A percentile compares a stretch with the other conserved stretches of the same genome.
Conservation (phyloP, 306 rosid genomes). For the Lithocarpus polystachyus region DNA sequence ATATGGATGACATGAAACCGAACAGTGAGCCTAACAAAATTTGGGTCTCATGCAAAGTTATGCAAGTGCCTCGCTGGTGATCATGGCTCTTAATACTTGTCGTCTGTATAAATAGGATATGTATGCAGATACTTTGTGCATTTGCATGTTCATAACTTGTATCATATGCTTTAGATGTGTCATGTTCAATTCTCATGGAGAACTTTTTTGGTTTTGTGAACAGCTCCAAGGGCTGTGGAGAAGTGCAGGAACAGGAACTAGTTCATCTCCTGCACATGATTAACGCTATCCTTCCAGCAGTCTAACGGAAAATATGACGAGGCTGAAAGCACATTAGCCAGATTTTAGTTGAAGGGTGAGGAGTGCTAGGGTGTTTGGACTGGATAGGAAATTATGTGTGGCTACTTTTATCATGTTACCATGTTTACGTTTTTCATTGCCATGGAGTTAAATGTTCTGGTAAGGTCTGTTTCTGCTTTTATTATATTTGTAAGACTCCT, state of each 20-base stretch:
- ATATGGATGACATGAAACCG: neutral
- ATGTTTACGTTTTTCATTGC: conserved; percentile 25
- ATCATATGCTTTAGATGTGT: neutral
- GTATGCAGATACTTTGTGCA: neutral
- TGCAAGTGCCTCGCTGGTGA: neutral
- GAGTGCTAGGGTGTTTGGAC: conserved; percentile 27
- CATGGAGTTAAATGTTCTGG: conserved; percentile 30
- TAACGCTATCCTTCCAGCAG: conserved; percentile 33
- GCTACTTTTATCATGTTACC: conserved; percentile 28
- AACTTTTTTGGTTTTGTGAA: conserved; percentile 3
- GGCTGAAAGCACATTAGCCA: conserved; percentile 6
- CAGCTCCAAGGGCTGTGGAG: conserved; percentile 86
- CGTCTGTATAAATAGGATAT: neutral
- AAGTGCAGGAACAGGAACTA: conserved; percentile 66
- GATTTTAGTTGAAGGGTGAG: conserved; percentile 15
- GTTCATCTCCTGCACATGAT: conserved; percentile 6
- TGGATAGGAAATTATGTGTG: conserved; percentile 36
- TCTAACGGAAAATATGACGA: conserved; percentile 19
- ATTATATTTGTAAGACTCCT: conserved; percentile 21
- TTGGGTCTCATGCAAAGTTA: neutral
- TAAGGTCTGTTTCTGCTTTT: conserved; percentile 29
- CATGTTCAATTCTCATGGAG: neutral
- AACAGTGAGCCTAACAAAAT: neutral
- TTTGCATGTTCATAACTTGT: neutral
- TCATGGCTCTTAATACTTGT: neutral